Percentiles rank a stretch among this genome's conserved stretches.
phyloP scores from a whole-genome alignment of 352 stramenopile species.

The Hyphochytrium catenoides region DNA sequence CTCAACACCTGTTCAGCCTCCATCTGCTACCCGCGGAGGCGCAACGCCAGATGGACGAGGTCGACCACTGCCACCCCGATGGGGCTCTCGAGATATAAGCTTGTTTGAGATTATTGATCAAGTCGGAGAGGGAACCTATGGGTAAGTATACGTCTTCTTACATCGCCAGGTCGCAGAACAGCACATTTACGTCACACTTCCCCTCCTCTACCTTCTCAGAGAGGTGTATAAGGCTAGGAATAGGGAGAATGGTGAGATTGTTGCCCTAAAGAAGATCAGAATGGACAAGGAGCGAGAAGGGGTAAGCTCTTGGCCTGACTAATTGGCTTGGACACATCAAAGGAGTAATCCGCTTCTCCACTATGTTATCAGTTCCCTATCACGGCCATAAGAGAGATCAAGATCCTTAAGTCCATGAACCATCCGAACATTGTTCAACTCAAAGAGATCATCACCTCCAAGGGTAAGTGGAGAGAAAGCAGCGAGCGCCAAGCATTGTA shows the following conservation, averaged over 20 bases:
- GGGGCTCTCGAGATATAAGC: no score
- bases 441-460: constrained; percentile 76
- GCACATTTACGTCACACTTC: neutral
- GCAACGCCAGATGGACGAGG: no score
- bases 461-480: no score
- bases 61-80: no score
- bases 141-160: constrained; percentile 16
- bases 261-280: constrained; percentile 55
- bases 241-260: constrained; percentile 57
- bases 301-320: constrained; percentile 15
- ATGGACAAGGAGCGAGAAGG: constrained; percentile 58
- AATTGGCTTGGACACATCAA: neutral
- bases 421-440: constrained; percentile 85
- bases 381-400: constrained; percentile 90
- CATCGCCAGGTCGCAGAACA: neutral
- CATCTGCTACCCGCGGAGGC: no score
- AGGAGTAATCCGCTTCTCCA: neutral
- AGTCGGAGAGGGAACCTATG: constrained; percentile 52
- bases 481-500: no score
- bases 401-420: constrained; percentile 83
- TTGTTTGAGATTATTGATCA: constrained; percentile 71
- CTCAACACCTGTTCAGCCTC: no score
- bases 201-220: constrained; percentile 11
- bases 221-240: constrained; percentile 67
- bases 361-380: constrained; percentile 48